Conservation (phyloP, 2,329 filamentous ascomycete species). For the Ophidiomyces ophidiicola region DNA sequence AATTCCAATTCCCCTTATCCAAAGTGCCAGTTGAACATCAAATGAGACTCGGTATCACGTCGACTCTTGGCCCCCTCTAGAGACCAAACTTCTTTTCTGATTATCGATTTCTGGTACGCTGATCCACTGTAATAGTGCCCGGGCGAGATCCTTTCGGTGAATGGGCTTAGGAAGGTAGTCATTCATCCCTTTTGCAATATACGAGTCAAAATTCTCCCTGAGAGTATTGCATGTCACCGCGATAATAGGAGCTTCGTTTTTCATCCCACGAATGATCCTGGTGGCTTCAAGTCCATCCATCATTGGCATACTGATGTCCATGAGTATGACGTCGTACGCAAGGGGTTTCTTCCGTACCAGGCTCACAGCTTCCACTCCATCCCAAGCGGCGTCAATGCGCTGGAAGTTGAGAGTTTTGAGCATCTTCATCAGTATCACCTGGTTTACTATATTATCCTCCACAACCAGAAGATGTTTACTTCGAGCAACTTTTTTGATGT, state of each 20-base stretch:
- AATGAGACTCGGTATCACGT: too few species aligned
- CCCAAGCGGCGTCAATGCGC: conserved; percentile 32
- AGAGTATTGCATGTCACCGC: conserved; percentile 47
- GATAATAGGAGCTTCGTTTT: conserved; percentile 38
- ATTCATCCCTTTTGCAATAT: conserved; percentile 44
- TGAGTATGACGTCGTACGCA: conserved; percentile 35
- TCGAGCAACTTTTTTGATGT: conserved; percentile 29
- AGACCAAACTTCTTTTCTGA: too few species aligned
- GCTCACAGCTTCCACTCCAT: conserved; percentile 35
- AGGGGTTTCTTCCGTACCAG: conserved; percentile 33
- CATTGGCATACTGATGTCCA: conserved; percentile 40
- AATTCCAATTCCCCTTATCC: too few species aligned
- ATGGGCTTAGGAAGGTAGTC: conserved; percentile 47
- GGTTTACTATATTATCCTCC: conserved; percentile 35
- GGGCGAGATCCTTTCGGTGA: conserved; percentile 37
- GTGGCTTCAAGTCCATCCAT: conserved; percentile 38
- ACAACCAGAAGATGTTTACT: conserved; percentile 33
- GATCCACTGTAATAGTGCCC: conserved; percentile 31
- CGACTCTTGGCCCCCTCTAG: too few species aligned
- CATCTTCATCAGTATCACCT: conserved; percentile 32
- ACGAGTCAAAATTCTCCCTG: conserved; percentile 43
- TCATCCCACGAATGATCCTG: conserved; percentile 30
- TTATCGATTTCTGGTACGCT: not conserved
- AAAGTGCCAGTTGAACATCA: too few species aligned
- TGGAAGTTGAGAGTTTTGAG: conserved; percentile 32